Conservation (phyloP, 2,329 filamentous ascomycete species). For the Colletotrichum orchidophilum region DNA sequence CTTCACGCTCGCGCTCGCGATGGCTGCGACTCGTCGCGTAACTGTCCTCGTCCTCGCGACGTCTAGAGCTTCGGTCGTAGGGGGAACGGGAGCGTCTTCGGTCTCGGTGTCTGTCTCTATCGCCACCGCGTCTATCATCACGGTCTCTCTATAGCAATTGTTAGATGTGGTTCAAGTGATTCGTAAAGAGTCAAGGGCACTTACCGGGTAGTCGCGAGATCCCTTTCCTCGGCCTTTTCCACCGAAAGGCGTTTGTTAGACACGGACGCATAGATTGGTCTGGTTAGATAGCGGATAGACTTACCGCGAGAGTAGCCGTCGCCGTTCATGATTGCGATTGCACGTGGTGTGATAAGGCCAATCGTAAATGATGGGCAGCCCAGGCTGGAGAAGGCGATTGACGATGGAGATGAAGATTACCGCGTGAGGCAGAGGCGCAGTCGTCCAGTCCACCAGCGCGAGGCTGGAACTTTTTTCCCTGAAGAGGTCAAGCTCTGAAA, state of each 20-base stretch:
- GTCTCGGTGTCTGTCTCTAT: slow-evolving; percentile 58
- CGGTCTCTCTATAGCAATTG: slow-evolving; percentile 41
- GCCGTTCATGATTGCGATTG: slow-evolving; percentile 34
- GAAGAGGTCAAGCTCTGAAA: slow-evolving; percentile 30
- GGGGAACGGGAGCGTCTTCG: slow-evolving; percentile 89
- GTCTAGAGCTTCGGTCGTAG: slow-evolving; percentile 72
- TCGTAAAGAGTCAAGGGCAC: background rate
- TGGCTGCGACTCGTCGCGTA: slow-evolving; percentile 95
- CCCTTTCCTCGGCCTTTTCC: slow-evolving; percentile 34
- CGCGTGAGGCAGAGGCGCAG: slow-evolving; percentile 24
- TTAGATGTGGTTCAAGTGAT: background rate
- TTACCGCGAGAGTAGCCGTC: slow-evolving; percentile 35
- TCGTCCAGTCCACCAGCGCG: slow-evolving; percentile 23
- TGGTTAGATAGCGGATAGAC: background rate
- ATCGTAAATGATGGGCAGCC: slow-evolving; percentile 20
- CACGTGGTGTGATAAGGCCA: slow-evolving; percentile 18
- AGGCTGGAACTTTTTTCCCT: slow-evolving; percentile 36
- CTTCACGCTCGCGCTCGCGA: slow-evolving; percentile 91
- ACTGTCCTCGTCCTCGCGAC: slow-evolving; percentile 81
- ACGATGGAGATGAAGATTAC: slow-evolving; percentile 24
- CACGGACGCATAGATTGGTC: background rate
- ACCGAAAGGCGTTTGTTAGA: slow-evolving; percentile 22
- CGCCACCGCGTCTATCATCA: slow-evolving; percentile 43
- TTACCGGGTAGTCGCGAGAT: slow-evolving; percentile 35
- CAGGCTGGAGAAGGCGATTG: background rate